These are phyloP conservation scores for Pelargonium fulgidum DNA, from an alignment of 441 rosid genomes.

Conservation along the genomic window DNA sequence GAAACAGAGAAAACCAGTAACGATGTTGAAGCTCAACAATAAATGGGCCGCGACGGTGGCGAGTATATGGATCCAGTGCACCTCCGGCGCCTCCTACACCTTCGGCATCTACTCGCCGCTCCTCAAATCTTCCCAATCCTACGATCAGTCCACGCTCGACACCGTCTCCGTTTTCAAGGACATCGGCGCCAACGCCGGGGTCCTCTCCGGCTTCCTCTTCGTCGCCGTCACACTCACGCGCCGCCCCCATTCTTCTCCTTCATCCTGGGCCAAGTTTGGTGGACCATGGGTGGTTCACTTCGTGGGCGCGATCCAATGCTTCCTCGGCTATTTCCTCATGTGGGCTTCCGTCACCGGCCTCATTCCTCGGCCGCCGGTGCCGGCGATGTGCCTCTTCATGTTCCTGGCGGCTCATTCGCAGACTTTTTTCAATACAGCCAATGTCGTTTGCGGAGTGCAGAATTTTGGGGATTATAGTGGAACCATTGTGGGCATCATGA, in stretches of 20 bases:
- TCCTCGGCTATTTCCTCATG: slow-evolving; percentile 26
- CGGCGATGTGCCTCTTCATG: slow-evolving; percentile 59
- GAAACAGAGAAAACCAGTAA: no score
- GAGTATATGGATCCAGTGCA: neutral
- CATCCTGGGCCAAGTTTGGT: neutral
- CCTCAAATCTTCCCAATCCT: slow-evolving; percentile 41
- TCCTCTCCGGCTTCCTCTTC: slow-evolving; percentile 44
- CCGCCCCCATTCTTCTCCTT: no score
- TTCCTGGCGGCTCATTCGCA: slow-evolving; percentile 19
- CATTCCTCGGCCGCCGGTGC: slow-evolving; percentile 54
- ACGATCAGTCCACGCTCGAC: slow-evolving; percentile 56
- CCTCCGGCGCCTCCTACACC: slow-evolving; percentile 58
- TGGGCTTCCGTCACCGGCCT: slow-evolving; percentile 79
- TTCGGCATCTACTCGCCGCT: slow-evolving; percentile 48
- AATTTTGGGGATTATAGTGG: slow-evolving; percentile 22
- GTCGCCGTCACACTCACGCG: neutral
- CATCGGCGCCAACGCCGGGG: slow-evolving; percentile 50
- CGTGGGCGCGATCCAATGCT: neutral
- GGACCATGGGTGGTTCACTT: neutral
- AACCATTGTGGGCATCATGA: slow-evolving; percentile 24
- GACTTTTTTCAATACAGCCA: slow-evolving; percentile 24
- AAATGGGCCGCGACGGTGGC: neutral
- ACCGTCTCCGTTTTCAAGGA: slow-evolving; percentile 36
- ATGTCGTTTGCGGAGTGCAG: slow-evolving; percentile 17
- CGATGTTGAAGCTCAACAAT: neutral